Evolutionary conservation across 352 stramenopile species (phyloP).

Genomic region (Phytopythium cucurbitacearum): DNA sequence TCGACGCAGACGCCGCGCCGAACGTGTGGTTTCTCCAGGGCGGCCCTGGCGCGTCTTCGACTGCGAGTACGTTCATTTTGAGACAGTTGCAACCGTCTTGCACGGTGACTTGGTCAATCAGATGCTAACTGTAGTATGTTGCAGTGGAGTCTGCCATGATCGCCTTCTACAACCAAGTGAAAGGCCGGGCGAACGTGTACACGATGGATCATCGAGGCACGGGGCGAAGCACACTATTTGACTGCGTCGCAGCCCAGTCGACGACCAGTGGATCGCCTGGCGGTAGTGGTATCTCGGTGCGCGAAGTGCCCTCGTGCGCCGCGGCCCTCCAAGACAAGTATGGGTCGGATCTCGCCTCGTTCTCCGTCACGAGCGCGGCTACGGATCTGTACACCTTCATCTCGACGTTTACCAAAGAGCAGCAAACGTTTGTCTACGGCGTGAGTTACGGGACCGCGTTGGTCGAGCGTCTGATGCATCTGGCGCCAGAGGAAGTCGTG

Average conservation of each 20-base stretch:
- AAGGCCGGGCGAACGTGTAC: conserved; percentile 33
- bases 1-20: background rate
- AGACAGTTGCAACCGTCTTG: too few relatives aligned
- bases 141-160: conserved; percentile 39
- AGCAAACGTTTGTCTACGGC: conserved; percentile 21
- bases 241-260: conserved; percentile 23
- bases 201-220: conserved; percentile 46
- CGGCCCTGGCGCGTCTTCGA: conserved; percentile 18
- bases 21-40: conserved; percentile 28
- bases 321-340: conserved; percentile 25
- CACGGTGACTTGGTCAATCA: too few relatives aligned
- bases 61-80: background rate
- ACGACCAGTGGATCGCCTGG: conserved; percentile 18
- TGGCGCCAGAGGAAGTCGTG: conserved; percentile 1
- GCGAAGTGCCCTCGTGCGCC: conserved; percentile 24
- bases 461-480: conserved; percentile 8
- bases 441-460: conserved; percentile 20
- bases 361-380: conserved; percentile 32
- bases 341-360: conserved; percentile 17
- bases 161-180: conserved; percentile 16
- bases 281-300: conserved; percentile 9
- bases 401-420: conserved; percentile 13
- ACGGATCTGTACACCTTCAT: conserved; percentile 23
- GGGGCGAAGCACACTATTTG: conserved; percentile 22
- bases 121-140: background rate